A percentile compares a stretch with the other conserved stretches of the same genome.
These are phyloP conservation scores for Wickerhamia fluorescens DNA, from an alignment of 805 yeast genomes.

Conservation along the genomic window DNA sequence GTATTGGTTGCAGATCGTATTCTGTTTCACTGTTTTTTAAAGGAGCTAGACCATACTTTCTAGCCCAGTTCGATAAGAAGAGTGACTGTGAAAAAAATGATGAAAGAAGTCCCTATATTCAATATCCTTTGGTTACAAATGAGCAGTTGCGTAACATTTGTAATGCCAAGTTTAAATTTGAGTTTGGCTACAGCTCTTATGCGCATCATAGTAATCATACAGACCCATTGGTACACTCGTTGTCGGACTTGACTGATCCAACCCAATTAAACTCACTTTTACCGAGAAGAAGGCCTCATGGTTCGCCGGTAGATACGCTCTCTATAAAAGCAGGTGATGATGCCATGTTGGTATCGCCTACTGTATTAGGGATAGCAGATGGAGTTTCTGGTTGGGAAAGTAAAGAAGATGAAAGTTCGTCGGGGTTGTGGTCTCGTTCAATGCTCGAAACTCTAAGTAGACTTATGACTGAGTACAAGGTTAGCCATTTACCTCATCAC, in stretches of 20 bases:
- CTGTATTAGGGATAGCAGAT: conserved; percentile 48
- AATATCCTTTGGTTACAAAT: conserved; percentile 33
- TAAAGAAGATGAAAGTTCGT: conserved; percentile 30
- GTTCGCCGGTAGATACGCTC: conserved; percentile 46
- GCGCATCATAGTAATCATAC: conserved; percentile 39
- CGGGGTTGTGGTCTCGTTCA: conserved; percentile 48
- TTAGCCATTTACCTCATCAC: conserved; percentile 29
- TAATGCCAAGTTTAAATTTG: conserved; percentile 32
- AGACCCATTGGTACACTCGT: conserved; percentile 38
- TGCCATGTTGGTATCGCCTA: conserved; percentile 49
- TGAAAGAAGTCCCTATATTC: conserved; percentile 30
- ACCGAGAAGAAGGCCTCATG: conserved; percentile 45
- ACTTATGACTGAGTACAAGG: conserved; percentile 37
- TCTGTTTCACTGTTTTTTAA: too few species aligned
- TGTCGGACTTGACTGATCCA: conserved; percentile 45
- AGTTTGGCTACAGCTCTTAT: conserved; percentile 38
- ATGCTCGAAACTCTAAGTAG: conserved; percentile 46
- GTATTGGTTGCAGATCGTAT: too few species aligned
- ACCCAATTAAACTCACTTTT: conserved; percentile 37
- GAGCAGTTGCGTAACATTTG: conserved; percentile 31
- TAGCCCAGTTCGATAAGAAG: conserved; percentile 8
- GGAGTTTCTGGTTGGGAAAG: conserved; percentile 54
- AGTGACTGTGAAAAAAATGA: conserved; percentile 11
- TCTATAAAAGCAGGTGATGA: conserved; percentile 51
- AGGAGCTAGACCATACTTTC: conserved; percentile 18